Base-by-base conservation (phyloP, 2,329 filamentous ascomycete genomes). In the Atkinsonella texensis region DNA sequence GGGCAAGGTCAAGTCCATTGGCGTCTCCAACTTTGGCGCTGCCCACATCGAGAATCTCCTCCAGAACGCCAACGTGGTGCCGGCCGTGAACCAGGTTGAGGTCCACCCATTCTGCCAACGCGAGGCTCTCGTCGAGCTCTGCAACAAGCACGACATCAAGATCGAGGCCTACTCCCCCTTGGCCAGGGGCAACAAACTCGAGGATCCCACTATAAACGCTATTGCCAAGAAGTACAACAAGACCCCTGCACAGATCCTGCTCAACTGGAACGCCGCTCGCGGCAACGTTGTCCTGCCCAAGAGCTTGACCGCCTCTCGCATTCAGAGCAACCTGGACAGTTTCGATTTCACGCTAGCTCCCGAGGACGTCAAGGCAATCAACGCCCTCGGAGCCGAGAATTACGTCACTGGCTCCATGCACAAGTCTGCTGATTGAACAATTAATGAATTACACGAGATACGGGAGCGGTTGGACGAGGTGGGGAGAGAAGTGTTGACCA, bases 81-180 rank as follows among this genome's bases (percentile, higher is more conserved):
- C 87, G 0, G 81, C 79, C 5, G 76, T 85, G 56, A 89, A 91
- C 71, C 87, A 91, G 73, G 84, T 90, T 60, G 87, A 90, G 70
- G 81, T 80, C 57, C 85, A 91, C 67, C 85, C 86, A 1, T 86
- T 87, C 65, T 73, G 84, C 54, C 82, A 84, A 65, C 83, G 83
- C 61, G 71, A 73, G 35, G 70, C 73, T 46, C 69, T 85, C 7
- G 58, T 85, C 31, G 67, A 73, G 28, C 84, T 76, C 65, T 77
- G 75, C 65, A 70, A 72, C 55, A 66, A 74, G 59, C 67, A 82
- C 59, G 65, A 69, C 53, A 84, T 86, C 58, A 74, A 75, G 9
- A 68, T 77, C 2, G 68, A 74, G 44, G 78, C 76, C 1, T 84
- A 82, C 66, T 87, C 85, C 42, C 70, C 55, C 47, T 61, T 69